These are phyloP conservation scores for Candida maltosa DNA, from an alignment of 805 yeast genomes.

Conservation along the genomic window DNA sequence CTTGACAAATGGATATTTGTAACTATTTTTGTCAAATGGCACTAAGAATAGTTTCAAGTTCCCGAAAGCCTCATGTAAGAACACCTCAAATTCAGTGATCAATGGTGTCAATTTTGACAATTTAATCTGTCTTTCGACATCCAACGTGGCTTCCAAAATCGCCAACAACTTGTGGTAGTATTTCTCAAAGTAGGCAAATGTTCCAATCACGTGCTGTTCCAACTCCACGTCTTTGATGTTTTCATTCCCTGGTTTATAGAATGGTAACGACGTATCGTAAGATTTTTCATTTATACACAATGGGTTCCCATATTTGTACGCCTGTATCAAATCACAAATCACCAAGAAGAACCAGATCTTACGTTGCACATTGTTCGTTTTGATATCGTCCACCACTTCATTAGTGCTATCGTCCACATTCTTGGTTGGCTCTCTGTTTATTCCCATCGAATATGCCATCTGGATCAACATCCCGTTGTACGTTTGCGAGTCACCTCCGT, in stretches of 20 bases:
- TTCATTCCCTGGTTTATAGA: slow-evolving; percentile 29
- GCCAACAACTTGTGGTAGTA: slow-evolving; percentile 25
- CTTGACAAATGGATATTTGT: slow-evolving; percentile 18
- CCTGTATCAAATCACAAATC: slow-evolving; percentile 26
- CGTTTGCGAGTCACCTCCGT: slow-evolving; percentile 59
- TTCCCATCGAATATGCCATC: slow-evolving; percentile 64
- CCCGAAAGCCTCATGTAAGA: slow-evolving; percentile 29
- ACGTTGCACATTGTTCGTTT: slow-evolving; percentile 40
- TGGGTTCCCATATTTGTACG: slow-evolving; percentile 33
- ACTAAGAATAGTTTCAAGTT: slow-evolving; percentile 14
- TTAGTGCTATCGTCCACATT: slow-evolving; percentile 20
- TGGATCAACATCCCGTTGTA: slow-evolving; percentile 55
- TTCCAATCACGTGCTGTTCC: slow-evolving; percentile 34
- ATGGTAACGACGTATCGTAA: slow-evolving; percentile 29
- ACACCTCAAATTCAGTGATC: slow-evolving; percentile 34
- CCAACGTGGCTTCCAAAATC: slow-evolving; percentile 20
- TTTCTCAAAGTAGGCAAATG: slow-evolving; percentile 24
- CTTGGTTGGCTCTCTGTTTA: slow-evolving; percentile 59
- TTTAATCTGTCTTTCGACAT: slow-evolving; percentile 15
- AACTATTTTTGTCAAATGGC: slow-evolving; percentile 15
- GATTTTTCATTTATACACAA: slow-evolving; percentile 22
- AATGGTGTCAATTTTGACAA: slow-evolving; percentile 16
- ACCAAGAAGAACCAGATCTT: slow-evolving; percentile 36
- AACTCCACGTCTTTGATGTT: slow-evolving; percentile 30
- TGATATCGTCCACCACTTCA: slow-evolving; percentile 18